Percentiles rank a stretch among this genome's conserved stretches.
Conservation (phyloP, 2,329 filamentous ascomycete species). For the Zasmidium angulare region DNA sequence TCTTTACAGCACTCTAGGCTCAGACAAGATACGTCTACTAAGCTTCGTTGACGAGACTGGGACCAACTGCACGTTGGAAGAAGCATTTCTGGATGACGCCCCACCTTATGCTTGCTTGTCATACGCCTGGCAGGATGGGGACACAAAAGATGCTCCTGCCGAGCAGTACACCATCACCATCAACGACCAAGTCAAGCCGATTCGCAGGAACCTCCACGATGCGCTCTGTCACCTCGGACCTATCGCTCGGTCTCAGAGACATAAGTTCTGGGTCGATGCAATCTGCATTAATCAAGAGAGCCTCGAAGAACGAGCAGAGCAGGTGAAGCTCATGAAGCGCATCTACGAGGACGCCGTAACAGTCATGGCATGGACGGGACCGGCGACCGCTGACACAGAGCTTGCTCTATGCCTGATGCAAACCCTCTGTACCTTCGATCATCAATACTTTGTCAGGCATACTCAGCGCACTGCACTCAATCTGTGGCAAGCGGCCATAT, state of each 20-base stretch:
- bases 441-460: not conserved
- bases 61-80: not conserved
- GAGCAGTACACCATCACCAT: not conserved
- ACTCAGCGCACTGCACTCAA: not conserved
- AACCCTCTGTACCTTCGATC: not conserved
- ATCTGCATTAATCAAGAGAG: slow-evolving; percentile 15
- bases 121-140: not conserved
- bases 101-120: slow-evolving; percentile 1
- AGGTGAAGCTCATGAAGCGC: slow-evolving; percentile 14
- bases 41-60: not conserved
- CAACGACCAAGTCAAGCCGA: not conserved
- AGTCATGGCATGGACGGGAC: slow-evolving; percentile 2
- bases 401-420: not conserved
- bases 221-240: not conserved
- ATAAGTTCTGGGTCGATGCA: slow-evolving; percentile 13
- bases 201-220: not conserved
- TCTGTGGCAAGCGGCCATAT: not conserved
- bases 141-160: not conserved
- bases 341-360: not conserved
- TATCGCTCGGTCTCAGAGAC: not conserved
- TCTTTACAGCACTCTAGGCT: not conserved
- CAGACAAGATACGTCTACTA: not conserved
- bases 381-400: not conserved
- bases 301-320: slow-evolving; percentile 8
- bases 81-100: not conserved